Evolutionary conservation across 306 rosid genomes (phyloP), one percentile per base, ranked within the genome.

Genomic region (Lathyrus tuberosus): DNA sequence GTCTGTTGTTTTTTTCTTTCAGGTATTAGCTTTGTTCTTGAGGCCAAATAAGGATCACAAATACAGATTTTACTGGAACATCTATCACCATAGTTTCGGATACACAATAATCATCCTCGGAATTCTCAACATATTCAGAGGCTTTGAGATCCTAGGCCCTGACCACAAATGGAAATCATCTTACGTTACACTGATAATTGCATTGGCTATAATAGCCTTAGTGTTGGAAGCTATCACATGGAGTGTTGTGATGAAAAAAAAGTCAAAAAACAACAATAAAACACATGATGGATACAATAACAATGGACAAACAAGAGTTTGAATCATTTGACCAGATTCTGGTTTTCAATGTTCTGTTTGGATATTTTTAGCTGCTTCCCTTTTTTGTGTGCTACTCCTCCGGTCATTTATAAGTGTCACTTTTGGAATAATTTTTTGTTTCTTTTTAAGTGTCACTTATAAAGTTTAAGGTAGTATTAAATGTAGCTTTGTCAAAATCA

Each of bases 1-100:
- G 9, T 44, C 8, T 44, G 18, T 5, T 42, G 1, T 64, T 12
- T 74, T 31, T 33, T 56, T 53, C 48, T 48, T 40, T 16, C 75
- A 94, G 98, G 65, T 94, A 11, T 90, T 88, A 0, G 98, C 98
- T 3, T 30, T 94, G 82, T 84, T 94, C 76, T 26, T 90, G 8
- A 79, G 97, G 70, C 97, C 98, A 10, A 67, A 77, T 11, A 90
- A 90, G 78, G 94, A 86, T 20, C 91, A 94, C 76, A 94, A 93
- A 16, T 86, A 63, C 26, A 40, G 98, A 13, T 22, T 81, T 8
- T 78, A 63, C 77, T 90, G 98, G 98, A 94, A 94, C 72, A 74
- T 88, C 70, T 90, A 90, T 69, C 98, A 94, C 83, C 96, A 94
- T 5, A 47, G 83, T 47, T 0, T 94, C 1, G 98, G 98, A 8